These are phyloP conservation scores for Graphium sp. DNA, from an alignment of 2,329 filamentous ascomycete species.

Conservation along the genomic window DNA sequence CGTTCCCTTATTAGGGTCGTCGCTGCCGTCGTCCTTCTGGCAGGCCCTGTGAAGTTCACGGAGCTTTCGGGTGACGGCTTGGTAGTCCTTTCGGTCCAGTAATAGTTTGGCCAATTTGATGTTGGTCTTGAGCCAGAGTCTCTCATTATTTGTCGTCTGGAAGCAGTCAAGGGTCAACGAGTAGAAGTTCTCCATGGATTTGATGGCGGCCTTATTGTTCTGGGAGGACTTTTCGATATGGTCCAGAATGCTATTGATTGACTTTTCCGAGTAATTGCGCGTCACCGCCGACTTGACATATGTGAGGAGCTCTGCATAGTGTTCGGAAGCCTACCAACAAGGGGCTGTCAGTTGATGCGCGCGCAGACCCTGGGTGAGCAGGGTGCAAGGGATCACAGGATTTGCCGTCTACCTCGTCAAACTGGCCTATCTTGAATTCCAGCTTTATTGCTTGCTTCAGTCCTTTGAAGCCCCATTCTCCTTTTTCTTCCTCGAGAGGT, in stretches of 20 bases:
- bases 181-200: slow-evolving; percentile 90
- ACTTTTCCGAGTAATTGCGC: slow-evolving; percentile 96
- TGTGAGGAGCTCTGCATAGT: slow-evolving; percentile 88
- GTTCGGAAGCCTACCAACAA: slow-evolving; percentile 55
- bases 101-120: slow-evolving; percentile 89
- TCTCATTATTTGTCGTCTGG: slow-evolving; percentile 93
- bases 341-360: slow-evolving; percentile 9
- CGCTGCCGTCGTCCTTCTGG: slow-evolving; percentile 69
- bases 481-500: slow-evolving; percentile 72
- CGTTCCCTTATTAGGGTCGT: slow-evolving; percentile 90
- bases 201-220: slow-evolving; percentile 48
- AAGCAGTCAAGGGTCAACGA: slow-evolving; percentile 86
- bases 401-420: slow-evolving; percentile 46
- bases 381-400: background rate
- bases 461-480: slow-evolving; percentile 97
- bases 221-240: slow-evolving; percentile 84
- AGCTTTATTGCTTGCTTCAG: slow-evolving; percentile 96
- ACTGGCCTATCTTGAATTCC: slow-evolving; percentile 82
- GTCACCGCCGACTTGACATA: slow-evolving; percentile 96
- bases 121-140: slow-evolving; percentile 94
- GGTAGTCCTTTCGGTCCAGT: slow-evolving; percentile 81
- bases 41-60: slow-evolving; percentile 80
- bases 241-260: slow-evolving; percentile 98
- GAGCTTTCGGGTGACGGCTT: slow-evolving; percentile 63
- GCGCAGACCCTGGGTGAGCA: too few species aligned